Conservation (phyloP, 805 yeast genomes). For the Saturnispora halmiae region DNA sequence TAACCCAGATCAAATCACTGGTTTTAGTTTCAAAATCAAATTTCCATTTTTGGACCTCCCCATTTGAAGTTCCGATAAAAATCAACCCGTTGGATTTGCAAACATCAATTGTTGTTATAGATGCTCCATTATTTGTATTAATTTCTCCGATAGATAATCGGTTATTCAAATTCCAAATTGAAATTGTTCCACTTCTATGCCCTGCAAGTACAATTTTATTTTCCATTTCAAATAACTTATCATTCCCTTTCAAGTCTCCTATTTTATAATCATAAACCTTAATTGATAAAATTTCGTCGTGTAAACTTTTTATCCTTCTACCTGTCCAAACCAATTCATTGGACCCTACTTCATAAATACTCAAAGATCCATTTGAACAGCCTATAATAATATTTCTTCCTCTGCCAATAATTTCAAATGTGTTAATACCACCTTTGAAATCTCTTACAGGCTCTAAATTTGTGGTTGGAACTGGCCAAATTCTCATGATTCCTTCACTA, state of each 20-base stretch:
- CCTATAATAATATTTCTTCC: slow-evolving; percentile 61
- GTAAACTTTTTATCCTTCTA: slow-evolving; percentile 26
- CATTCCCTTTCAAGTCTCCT: slow-evolving; percentile 1
- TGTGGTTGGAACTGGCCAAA: slow-evolving; percentile 40
- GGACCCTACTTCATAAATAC: slow-evolving; percentile 63
- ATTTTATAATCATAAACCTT: not conserved
- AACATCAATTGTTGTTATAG: slow-evolving; percentile 8
- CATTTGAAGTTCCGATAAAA: slow-evolving; percentile 17
- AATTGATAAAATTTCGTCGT: slow-evolving; percentile 24
- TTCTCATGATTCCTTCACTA: slow-evolving; percentile 44
- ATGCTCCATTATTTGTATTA: slow-evolving; percentile 7
- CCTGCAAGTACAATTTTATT: slow-evolving; percentile 39
- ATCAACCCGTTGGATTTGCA: slow-evolving; percentile 6
- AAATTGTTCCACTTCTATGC: slow-evolving; percentile 32
- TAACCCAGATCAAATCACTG: slow-evolving; percentile 12
- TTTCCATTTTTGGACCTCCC: slow-evolving; percentile 13
- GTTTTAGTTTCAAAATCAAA: slow-evolving; percentile 7
- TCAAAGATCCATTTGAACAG: slow-evolving; percentile 45
- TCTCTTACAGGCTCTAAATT: not conserved
- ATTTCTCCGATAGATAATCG: slow-evolving; percentile 20
- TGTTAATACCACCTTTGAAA: slow-evolving; percentile 43
- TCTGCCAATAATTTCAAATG: slow-evolving; percentile 42
- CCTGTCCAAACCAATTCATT: slow-evolving; percentile 39
- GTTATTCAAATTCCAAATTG: slow-evolving; percentile 35
- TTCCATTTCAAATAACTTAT: slow-evolving; percentile 38